A percentile compares a stretch with the other conserved stretches of the same genome.
These are phyloP conservation scores for Linum lewisii DNA, from an alignment of 345 rosid genomes.

Conservation along the genomic window DNA sequence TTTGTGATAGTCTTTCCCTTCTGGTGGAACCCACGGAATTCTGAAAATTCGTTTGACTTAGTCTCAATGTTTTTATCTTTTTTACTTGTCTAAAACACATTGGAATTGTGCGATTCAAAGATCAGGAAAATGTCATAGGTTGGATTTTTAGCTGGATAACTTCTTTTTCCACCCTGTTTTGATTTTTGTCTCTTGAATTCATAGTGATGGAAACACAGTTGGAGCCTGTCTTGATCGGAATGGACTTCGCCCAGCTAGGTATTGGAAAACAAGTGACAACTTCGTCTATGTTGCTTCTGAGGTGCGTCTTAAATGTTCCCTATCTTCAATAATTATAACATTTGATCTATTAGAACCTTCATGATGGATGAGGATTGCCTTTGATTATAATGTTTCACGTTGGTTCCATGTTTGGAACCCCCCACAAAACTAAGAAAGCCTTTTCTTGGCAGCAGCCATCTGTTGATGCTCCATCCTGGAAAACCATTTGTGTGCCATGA, in stretches of 20 bases:
- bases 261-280: constrained; percentile 92
- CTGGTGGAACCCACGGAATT: too few relatives aligned
- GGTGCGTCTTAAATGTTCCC: constrained; percentile 37
- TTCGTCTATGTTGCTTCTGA: constrained; percentile 96
- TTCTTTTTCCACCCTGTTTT: constrained; percentile 17
- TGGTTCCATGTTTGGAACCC: neutral
- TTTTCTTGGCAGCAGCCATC: constrained; percentile 1
- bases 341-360: constrained; percentile 7
- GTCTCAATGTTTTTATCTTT: neutral
- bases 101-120: neutral
- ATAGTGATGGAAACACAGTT: constrained; percentile 98
- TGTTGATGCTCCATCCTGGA: neutral
- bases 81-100: neutral
- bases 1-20: too few relatives aligned
- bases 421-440: neutral
- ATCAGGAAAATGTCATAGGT: neutral
- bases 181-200: constrained; percentile 28
- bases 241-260: constrained; percentile 99
- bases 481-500: neutral
- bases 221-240: constrained; percentile 98
- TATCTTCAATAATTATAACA: constrained; percentile 6
- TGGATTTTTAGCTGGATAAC: neutral
- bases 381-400: neutral
- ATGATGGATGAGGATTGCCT: neutral
- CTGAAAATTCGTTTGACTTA: neutral